These are phyloP conservation scores for Dipodascopsis uninucleata DNA, from an alignment of 805 yeast genomes.

Conservation along the genomic window DNA sequence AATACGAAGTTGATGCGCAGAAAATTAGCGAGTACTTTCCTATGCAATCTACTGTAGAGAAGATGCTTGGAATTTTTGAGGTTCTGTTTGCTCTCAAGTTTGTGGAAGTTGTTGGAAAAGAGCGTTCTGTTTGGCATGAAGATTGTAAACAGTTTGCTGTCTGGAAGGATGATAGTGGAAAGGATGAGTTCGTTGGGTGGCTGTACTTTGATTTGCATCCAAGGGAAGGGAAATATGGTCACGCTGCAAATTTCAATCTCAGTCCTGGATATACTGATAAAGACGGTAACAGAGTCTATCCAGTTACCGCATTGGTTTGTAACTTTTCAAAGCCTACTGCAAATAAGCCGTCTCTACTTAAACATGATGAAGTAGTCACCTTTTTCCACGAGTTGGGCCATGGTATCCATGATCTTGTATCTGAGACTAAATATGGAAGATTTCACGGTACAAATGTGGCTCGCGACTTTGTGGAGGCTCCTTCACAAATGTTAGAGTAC, in stretches of 20 bases:
- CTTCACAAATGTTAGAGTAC: slow-evolving; percentile 83
- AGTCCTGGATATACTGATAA: slow-evolving; percentile 54
- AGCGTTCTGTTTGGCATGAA: slow-evolving; percentile 63
- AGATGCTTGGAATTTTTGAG: slow-evolving; percentile 72
- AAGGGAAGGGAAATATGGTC: slow-evolving; percentile 81
- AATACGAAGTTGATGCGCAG: slow-evolving; percentile 67
- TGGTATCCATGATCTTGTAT: slow-evolving; percentile 75
- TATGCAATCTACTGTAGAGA: slow-evolving; percentile 57
- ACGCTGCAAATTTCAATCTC: slow-evolving; percentile 78
- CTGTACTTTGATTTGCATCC: slow-evolving; percentile 79
- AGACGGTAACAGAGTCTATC: slow-evolving; percentile 50
- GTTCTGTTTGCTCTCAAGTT: slow-evolving; percentile 65
- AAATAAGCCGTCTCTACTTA: slow-evolving; percentile 67
- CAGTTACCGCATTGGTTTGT: slow-evolving; percentile 77
- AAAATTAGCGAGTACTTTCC: slow-evolving; percentile 78
- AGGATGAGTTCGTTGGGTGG: slow-evolving; percentile 71
- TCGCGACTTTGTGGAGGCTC: slow-evolving; percentile 88
- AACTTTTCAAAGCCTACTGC: slow-evolving; percentile 74
- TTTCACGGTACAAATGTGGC: slow-evolving; percentile 77
- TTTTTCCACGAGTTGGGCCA: slow-evolving; percentile 90
- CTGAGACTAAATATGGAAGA: slow-evolving; percentile 58
- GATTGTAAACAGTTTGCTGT: slow-evolving; percentile 74
- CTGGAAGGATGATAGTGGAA: slow-evolving; percentile 54
- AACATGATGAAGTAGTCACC: slow-evolving; percentile 74
- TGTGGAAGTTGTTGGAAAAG: slow-evolving; percentile 44